Percentiles rank a stretch among this genome's conserved stretches.
Evolutionary conservation across 2,329 filamentous ascomycete species (phyloP).

Genomic region (Plectosphaerella sp.): DNA sequence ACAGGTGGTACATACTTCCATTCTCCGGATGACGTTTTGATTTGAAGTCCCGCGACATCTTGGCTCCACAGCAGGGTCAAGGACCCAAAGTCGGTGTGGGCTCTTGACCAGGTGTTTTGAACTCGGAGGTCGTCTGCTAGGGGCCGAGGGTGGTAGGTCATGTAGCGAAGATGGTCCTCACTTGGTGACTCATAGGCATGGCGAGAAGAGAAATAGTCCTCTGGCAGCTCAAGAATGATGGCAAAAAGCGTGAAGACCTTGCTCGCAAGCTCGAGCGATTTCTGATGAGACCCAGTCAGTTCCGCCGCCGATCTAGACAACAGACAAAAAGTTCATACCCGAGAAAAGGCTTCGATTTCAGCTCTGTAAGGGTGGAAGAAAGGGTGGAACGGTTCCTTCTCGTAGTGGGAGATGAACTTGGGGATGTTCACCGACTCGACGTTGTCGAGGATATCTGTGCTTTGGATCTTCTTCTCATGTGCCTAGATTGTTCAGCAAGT

Average conservation of each 20-base stretch:
- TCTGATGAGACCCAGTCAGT: conserved; percentile 12
- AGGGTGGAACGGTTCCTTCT: conserved; percentile 26
- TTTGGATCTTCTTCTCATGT: conserved; percentile 25
- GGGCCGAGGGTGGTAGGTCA: conserved; percentile 44
- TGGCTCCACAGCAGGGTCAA: conserved; percentile 51
- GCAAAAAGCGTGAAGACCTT: conserved; percentile 22
- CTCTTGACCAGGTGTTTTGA: conserved; percentile 19
- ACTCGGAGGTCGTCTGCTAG: conserved; percentile 29
- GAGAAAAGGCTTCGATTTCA: conserved; percentile 47
- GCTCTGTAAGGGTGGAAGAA: conserved; percentile 32
- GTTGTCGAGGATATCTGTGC: conserved; percentile 34
- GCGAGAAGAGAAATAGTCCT: conserved; percentile 48
- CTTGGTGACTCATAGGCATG: conserved; percentile 47
- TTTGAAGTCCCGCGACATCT: conserved; percentile 48
- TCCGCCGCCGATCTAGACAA: background rate
- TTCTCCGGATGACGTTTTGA: conserved; percentile 29
- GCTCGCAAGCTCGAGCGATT: conserved; percentile 21
- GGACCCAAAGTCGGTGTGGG: conserved; percentile 47
- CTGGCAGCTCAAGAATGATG: conserved; percentile 50
- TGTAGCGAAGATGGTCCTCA: conserved; percentile 52
- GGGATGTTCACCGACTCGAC: conserved; percentile 50
- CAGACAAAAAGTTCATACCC: conserved; percentile 24
- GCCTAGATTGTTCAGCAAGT: conserved; percentile 7
- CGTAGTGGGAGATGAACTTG: conserved; percentile 39
- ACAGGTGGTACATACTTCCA: conserved; percentile 41